Evolutionary conservation across 805 yeast species (phyloP), one percentile per base, ranked within the genome.

Genomic region (Candida railenensis): DNA sequence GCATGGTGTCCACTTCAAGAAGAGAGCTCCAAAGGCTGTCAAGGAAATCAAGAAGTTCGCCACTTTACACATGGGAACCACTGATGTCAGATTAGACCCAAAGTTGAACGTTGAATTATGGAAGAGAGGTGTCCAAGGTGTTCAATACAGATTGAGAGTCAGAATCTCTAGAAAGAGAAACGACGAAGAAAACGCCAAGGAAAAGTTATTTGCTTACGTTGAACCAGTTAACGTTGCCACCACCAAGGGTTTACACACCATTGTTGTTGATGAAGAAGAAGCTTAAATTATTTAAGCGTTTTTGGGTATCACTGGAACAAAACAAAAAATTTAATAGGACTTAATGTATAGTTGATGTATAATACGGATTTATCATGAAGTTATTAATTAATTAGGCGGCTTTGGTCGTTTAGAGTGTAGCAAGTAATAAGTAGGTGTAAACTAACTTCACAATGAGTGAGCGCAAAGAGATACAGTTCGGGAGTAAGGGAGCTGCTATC

Each of bases 121-220:
- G 99, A 87, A 89, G 79, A 91, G 96, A 83, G 99, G 99, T 83
- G 85, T 94, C 81, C 90, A 91, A 84, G 97, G 97, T 82, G 96
- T 89, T 70, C 96, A 96, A 75, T 81, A 80, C 89, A 91, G 97
- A 85, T 74, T 94, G 78, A 91, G 99, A 83, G 83, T 94, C 75
- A 91, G 97, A 83, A 91, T 94, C 80, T 90, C 98, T 57, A 87
- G 96, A 86, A 94, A 87, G 91, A 89, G 98, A 84, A 94, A 94
- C 83, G 97, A 94, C 78, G 99, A 94, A 83, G 99, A 94, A 83
- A 92, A 89, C 74, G 97, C 99, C 70, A 87, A 86, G 85, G 91
- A 89, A 81, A 89, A 91, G 76, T 85, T 94, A 76, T 94, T 89
- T 83, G 90, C 98, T 62, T 91, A 82, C 78, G 99, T 94, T 70